A percentile compares a stretch with the other conserved stretches of the same genome.
These are phyloP conservation scores for Saccharomycopsis hybrid DNA, from an alignment of 1,139 yeast genomes.

Conservation along the genomic window DNA sequence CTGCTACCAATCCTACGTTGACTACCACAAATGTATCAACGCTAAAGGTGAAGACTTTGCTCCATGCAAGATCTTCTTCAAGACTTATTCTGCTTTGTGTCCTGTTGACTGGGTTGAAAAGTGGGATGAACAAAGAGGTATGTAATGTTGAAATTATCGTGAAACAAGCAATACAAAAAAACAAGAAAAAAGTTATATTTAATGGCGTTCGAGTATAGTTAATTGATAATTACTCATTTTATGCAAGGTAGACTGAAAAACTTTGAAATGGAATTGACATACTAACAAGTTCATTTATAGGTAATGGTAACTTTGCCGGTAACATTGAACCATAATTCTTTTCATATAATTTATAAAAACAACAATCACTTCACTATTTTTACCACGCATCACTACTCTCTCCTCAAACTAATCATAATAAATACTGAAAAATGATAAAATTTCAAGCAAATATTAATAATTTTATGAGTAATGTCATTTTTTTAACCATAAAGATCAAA, in stretches of 20 bases:
- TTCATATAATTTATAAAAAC: neutral
- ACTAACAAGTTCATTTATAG: conserved; percentile 24
- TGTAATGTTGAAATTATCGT: neutral
- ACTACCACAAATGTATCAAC: conserved; percentile 94
- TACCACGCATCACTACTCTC: too few species aligned
- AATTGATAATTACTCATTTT: neutral
- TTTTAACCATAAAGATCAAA: neutral
- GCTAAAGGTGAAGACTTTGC: conserved; percentile 98
- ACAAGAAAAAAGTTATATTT: neutral
- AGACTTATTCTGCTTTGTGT: conserved; percentile 85
- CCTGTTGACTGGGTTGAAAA: conserved; percentile 89
- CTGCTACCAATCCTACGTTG: conserved; percentile 97
- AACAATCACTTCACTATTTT: too few species aligned
- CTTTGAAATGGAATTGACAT: neutral
- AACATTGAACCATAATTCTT: conserved; percentile 36
- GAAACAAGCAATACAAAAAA: neutral
- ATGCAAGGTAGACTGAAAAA: neutral
- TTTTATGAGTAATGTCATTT: neutral
- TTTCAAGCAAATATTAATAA: neutral
- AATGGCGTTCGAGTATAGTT: neutral
- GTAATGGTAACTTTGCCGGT: conserved; percentile 67
- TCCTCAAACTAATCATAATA: neutral
- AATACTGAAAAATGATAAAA: conserved; percentile 2
- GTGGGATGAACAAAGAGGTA: conserved; percentile 89
- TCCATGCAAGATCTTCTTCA: conserved; percentile 93